Evolutionary conservation across 1,139 yeast genomes (phyloP), one percentile per base, ranked within the genome.

Genomic region (Saccharomyces hybrid): DNA sequence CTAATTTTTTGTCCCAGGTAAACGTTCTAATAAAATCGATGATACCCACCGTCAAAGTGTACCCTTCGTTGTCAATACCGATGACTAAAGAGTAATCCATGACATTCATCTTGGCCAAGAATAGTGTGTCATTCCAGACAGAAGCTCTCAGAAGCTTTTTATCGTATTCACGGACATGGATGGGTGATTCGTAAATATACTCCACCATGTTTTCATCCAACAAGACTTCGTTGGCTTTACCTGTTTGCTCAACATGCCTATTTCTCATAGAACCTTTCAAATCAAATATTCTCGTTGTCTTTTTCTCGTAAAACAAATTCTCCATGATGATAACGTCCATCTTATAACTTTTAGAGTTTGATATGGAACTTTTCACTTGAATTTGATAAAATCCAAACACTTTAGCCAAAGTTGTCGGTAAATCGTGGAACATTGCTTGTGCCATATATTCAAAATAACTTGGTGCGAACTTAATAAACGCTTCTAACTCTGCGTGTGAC

Each of bases 141-240:
- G 97, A 90, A 0, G 97, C 93, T 48, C 96, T 73, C 53, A 95
- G 71, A 48, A 90, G 71, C 63, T 86, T 84, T 67, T 95, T 93
- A 69, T 91, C 95, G 63, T 90, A 95, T 64, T 93, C 98, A 55
- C 93, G 78, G 11, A 95, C 96, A 75, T 90, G 95, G 46, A 95
- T 79, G 0, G 99, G 99, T 28, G 95, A 85, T 69, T 95, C 99
- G 64, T 89, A 93, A 56, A 95, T 93, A 68, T 88, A 93, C 69
- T 95, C 99, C 60, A 95, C 95, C 98, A 95, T 93, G 66, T 95
- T 95, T 65, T 93, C 99, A 71, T 95, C 99, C 55, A 95, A 72
- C 44, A 95, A 74, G 1, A 95, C 99, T 70, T 95, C 98, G 65
- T 95, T 90, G 60, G 87, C 97, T 64, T 83, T 84, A 5, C 99